Evolutionary conservation across 2,329 filamentous ascomycete species (phyloP).

Genomic region (Neofusicoccum cordaticola): DNA sequence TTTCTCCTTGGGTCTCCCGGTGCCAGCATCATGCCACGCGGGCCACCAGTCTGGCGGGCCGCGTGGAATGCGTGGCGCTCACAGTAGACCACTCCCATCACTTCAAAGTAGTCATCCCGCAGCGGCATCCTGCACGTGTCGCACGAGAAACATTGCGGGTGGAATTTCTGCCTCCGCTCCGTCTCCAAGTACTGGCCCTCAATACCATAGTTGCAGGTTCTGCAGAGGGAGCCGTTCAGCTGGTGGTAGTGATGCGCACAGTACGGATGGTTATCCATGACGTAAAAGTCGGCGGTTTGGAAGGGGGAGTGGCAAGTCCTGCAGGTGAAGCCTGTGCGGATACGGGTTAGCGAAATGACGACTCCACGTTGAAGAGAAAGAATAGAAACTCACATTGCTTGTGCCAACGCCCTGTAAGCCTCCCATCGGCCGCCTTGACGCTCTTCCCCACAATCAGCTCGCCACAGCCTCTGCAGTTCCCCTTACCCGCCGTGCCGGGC

Average conservation of each 20-base stretch:
- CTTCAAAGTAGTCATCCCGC: conserved; percentile 86
- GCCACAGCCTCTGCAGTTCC: conserved; percentile 79
- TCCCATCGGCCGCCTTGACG: conserved; percentile 87
- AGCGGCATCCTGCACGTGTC: conserved; percentile 71
- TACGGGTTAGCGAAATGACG: conserved; percentile 15
- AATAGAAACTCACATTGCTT: conserved; percentile 62
- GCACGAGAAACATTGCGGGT: conserved; percentile 83
- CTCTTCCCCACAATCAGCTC: conserved; percentile 83
- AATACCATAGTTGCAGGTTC: conserved; percentile 76
- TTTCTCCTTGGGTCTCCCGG: conserved; percentile 37
- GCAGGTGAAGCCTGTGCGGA: conserved; percentile 67
- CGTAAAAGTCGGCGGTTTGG: conserved; percentile 86
- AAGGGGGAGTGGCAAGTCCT: conserved; percentile 79
- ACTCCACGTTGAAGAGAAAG: neutral
- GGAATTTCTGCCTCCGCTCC: conserved; percentile 73
- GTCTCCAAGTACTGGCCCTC: conserved; percentile 93
- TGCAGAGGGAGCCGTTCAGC: conserved; percentile 83
- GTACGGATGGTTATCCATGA: conserved; percentile 81
- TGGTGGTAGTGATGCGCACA: conserved; percentile 91
- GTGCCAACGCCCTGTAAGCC: conserved; percentile 89
- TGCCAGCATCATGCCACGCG: conserved; percentile 29
- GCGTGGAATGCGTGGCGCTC: conserved; percentile 75
- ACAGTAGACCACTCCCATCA: conserved; percentile 76
- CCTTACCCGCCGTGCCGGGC: conserved; percentile 48
- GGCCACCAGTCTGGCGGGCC: conserved; percentile 35